Percentiles rank a stretch among this genome's conserved stretches.
Evolutionary conservation across 2,329 filamentous ascomycete genomes (phyloP).

Genomic region (Diaporthe ampelina): DNA sequence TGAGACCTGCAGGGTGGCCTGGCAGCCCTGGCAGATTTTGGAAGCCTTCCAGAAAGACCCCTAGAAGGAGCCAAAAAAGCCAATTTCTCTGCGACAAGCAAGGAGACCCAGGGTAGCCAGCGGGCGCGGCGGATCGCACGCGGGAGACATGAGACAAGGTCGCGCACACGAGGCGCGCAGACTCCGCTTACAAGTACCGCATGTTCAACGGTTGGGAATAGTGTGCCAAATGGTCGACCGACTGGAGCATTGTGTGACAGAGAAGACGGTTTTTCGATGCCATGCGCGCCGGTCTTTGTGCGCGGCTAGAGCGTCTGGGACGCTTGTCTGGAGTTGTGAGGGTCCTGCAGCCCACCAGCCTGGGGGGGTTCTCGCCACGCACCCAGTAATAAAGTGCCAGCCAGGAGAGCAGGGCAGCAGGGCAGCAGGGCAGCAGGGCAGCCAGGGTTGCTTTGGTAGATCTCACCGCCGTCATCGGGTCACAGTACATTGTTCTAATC

Average conservation of each 20-base stretch:
- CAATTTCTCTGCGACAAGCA: conserved; percentile 34
- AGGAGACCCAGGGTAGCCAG: conserved; percentile 29
- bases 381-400: background rate
- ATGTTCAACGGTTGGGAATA: conserved; percentile 15
- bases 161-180: conserved; percentile 19
- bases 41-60: conserved; percentile 37
- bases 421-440: no score
- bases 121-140: background rate
- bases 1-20: conserved; percentile 20
- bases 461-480: conserved; percentile 36
- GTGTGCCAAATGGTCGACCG: background rate
- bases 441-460: background rate
- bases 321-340: background rate
- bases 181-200: no score
- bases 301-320: conserved; percentile 24
- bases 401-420: no score
- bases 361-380: background rate
- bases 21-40: conserved; percentile 2
- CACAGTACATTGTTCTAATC: background rate
- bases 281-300: background rate
- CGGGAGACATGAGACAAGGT: conserved; percentile 29
- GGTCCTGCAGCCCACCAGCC: background rate
- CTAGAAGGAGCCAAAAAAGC: conserved; percentile 12
- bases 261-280: background rate
- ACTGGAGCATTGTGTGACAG: background rate